These are phyloP conservation scores for Circinella umbellata DNA, from an alignment of 371 early-diverging fungal genomes.

Conservation along the genomic window DNA sequence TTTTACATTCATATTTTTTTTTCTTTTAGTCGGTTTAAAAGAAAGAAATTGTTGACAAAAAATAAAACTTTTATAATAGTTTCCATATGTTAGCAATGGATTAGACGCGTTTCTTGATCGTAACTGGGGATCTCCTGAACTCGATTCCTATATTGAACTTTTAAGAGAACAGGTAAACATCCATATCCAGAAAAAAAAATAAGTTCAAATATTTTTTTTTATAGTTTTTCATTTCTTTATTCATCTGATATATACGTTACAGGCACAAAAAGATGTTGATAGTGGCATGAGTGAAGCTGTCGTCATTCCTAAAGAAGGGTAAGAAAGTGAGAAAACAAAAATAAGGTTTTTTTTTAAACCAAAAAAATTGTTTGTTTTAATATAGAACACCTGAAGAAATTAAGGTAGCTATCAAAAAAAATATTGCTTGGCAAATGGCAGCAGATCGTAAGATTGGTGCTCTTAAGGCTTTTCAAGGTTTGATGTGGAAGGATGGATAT, in stretches of 20 bases:
- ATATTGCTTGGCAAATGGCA: slow-evolving; percentile 84
- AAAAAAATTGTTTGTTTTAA: background rate
- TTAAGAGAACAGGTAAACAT: slow-evolving; percentile 74
- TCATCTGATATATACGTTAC: background rate
- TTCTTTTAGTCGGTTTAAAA: too few species aligned
- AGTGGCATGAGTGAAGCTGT: slow-evolving; percentile 51
- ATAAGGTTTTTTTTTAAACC: background rate
- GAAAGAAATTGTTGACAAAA: background rate
- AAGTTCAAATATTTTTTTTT: too few species aligned
- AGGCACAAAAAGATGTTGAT: slow-evolving; percentile 66
- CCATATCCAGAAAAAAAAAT: too few species aligned
- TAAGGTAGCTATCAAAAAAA: slow-evolving; percentile 65
- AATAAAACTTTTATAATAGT: slow-evolving; percentile 37
- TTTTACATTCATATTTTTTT: background rate
- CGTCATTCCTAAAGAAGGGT: slow-evolving; percentile 48
- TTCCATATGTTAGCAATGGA: slow-evolving; percentile 78
- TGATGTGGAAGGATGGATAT: slow-evolving; percentile 92
- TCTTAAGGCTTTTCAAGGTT: slow-evolving; percentile 92
- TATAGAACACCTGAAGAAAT: slow-evolving; percentile 53
- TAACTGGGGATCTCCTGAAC: slow-evolving; percentile 67
- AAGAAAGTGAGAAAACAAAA: slow-evolving; percentile 22
- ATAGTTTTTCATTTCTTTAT: too few species aligned
- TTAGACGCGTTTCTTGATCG: slow-evolving; percentile 68
- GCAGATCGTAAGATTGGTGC: slow-evolving; percentile 87
- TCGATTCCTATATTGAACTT: slow-evolving; percentile 63